Base-by-base conservation (phyloP, 306 rosid species). In the Medicago arabica region DNA sequence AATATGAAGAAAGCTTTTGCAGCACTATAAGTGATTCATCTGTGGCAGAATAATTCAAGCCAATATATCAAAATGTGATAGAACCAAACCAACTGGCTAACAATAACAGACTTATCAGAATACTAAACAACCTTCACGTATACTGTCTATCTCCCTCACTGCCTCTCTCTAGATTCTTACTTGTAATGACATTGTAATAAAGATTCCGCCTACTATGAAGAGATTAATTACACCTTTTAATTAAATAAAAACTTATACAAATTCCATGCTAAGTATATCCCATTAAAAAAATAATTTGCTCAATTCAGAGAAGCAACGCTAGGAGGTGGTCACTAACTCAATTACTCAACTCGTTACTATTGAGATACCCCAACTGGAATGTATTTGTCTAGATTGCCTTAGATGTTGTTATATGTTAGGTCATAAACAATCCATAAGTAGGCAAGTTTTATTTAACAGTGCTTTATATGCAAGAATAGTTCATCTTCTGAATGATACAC, bases 401-500 rank as follows among this genome's bases (percentile, higher is more conserved):
- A 28, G 39, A 65, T 31, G 53, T 12, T 43, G 47, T 55, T 21
- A 39, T 50, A 71, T 49, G 50, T 40, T 54, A 25, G 25, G 66
- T 50, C n/a, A 63, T 13, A 17, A 23, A 43, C 40, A 65, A 55
- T 65, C 46, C 9, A 53, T 1, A 46, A 43, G 21, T 10, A 25
- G 23, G 25, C 15, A 47, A 14, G 36, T 36, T 54, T 67, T 34
- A 57, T 34, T 66, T 67, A 54, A 34, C 43, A 36, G 40, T 74
- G 71, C 49, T 59, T 58, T 74, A 71, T n/a, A 65, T 10, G 63
- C 49, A 63, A 21, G 34, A 55, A 19, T 14, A 59, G 8, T 67
- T 41, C 57, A 74, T 40, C 38, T 70, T 78, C 73, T 64, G 36
- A 71, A 60, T 51, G 74, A 57, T 71, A 51, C 43, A 67, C 44